Percentiles rank a stretch among this genome's conserved stretches.
These are phyloP conservation scores for Penicillium verrucosum DNA, from an alignment of 2,329 filamentous ascomycete species.

Conservation along the genomic window DNA sequence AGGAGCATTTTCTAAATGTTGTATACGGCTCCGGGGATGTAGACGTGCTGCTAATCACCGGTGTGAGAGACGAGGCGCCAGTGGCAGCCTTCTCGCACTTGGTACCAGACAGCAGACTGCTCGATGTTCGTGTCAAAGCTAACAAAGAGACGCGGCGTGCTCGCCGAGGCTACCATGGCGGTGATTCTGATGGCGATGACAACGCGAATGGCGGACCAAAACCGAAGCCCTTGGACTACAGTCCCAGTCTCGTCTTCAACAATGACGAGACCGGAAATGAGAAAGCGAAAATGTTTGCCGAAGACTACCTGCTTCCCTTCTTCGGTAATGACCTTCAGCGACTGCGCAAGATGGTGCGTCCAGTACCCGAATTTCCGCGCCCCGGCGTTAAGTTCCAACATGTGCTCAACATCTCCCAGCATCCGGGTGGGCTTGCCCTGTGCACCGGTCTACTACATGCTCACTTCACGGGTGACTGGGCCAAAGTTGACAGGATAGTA, in stretches of 20 bases:
- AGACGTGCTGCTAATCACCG: conserved; percentile 60
- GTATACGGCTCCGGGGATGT: conserved; percentile 43
- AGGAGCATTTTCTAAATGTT: conserved; percentile 52
- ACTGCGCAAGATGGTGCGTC: conserved; percentile 51
- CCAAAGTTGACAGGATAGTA: conserved; percentile 45
- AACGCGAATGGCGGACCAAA: neutral
- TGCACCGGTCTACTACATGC: conserved; percentile 51
- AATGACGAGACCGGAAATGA: conserved; percentile 50
- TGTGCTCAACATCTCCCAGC: conserved; percentile 55
- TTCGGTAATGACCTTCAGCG: conserved; percentile 46
- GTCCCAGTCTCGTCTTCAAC: conserved; percentile 50
- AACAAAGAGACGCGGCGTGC: conserved; percentile 35
- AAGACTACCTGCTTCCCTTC: conserved; percentile 45
- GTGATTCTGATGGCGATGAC: neutral
- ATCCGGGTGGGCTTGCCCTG: conserved; percentile 49
- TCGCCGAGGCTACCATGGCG: conserved; percentile 2
- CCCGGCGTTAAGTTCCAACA: conserved; percentile 56
- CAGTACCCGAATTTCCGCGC: conserved; percentile 51
- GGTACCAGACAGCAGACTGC: conserved; percentile 50
- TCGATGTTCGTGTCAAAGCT: conserved; percentile 54
- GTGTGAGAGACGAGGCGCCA: conserved; percentile 61
- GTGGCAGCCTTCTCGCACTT: conserved; percentile 54
- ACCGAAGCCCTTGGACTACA: conserved; percentile 25
- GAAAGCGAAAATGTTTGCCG: conserved; percentile 42
- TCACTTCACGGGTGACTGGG: conserved; percentile 50